These are phyloP conservation scores for Hygrophorus pudorinus DNA, from an alignment of 768 basidiomycete species.

Conservation along the genomic window DNA sequence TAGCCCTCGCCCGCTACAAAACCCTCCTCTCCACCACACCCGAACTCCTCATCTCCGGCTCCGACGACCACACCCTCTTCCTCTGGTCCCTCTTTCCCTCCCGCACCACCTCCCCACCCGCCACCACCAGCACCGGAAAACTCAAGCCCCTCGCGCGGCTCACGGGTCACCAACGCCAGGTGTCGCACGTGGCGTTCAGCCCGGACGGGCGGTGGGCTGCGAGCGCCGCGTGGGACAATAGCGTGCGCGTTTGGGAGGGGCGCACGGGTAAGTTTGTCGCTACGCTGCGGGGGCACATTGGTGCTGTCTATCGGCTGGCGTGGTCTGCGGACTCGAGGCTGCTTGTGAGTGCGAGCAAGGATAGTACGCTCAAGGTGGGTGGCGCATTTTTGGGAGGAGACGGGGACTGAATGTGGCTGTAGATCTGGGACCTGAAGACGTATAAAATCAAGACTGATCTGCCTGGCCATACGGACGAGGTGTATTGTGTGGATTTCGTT, in stretches of 20 bases:
- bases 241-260: slow-evolving; percentile 89
- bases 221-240: slow-evolving; percentile 84
- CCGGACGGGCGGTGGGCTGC: slow-evolving; percentile 92
- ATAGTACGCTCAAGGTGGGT: slow-evolving; percentile 87
- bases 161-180: slow-evolving; percentile 96
- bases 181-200: slow-evolving; percentile 81
- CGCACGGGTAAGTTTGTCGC: slow-evolving; percentile 80
- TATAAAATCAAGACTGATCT: no score
- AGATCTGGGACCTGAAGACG: slow-evolving; percentile 97
- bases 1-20: no score
- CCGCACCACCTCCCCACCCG: slow-evolving; percentile 13
- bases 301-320: slow-evolving; percentile 90
- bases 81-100: no score
- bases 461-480: no score
- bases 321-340: no score
- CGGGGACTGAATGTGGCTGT: slow-evolving; percentile 6
- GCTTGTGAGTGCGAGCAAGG: slow-evolving; percentile 91
- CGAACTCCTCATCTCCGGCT: no score
- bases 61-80: no score
- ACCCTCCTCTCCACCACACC: no score
- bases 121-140: slow-evolving; percentile 12
- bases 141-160: slow-evolving; percentile 51
- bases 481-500: no score
- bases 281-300: slow-evolving; percentile 86
- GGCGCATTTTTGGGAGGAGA: neutral